A percentile compares a stretch with the other conserved stretches of the same genome.
Conservation (phyloP, 352 stramenopile genomes). For the Phytophthora litchii region DNA sequence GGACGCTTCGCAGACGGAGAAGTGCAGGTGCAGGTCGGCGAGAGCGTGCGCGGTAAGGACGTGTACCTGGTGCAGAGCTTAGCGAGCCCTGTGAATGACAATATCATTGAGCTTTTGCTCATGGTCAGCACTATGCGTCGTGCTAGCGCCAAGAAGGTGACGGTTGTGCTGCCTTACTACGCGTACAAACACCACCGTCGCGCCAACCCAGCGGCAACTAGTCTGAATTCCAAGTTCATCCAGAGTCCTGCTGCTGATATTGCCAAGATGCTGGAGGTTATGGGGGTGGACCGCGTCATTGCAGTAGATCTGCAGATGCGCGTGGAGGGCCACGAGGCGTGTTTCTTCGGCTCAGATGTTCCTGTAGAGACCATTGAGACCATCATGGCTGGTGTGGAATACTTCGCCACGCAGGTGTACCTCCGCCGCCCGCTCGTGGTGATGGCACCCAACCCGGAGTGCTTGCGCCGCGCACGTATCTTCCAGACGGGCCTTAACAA, state of each 20-base stretch:
- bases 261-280: constrained; percentile 94
- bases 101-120: constrained; percentile 94
- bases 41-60: constrained; percentile 93
- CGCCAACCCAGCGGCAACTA: constrained; percentile 83
- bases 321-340: constrained; percentile 88
- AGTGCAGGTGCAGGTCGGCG: constrained; percentile 92
- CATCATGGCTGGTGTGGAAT: constrained; percentile 90
- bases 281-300: constrained; percentile 94
- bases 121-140: constrained; percentile 94
- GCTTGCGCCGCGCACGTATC: constrained; percentile 77
- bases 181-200: constrained; percentile 94
- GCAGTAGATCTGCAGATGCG: constrained; percentile 93
- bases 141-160: constrained; percentile 94
- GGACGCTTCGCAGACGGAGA: constrained; percentile 93
- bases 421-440: constrained; percentile 83
- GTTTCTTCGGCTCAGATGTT: constrained; percentile 91
- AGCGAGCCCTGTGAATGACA: constrained; percentile 93
- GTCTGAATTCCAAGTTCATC: constrained; percentile 93
- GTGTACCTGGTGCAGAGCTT: constrained; percentile 95
- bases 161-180: constrained; percentile 94
- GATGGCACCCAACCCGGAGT: constrained; percentile 90
- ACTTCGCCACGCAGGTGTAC: constrained; percentile 90
- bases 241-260: constrained; percentile 88
- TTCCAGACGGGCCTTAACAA: constrained; percentile 90
- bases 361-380: constrained; percentile 94